Percentiles rank a stretch among this genome's conserved stretches.
These are phyloP conservation scores for Gillenia trifoliata DNA, from an alignment of 306 rosid species.

Conservation along the genomic window DNA sequence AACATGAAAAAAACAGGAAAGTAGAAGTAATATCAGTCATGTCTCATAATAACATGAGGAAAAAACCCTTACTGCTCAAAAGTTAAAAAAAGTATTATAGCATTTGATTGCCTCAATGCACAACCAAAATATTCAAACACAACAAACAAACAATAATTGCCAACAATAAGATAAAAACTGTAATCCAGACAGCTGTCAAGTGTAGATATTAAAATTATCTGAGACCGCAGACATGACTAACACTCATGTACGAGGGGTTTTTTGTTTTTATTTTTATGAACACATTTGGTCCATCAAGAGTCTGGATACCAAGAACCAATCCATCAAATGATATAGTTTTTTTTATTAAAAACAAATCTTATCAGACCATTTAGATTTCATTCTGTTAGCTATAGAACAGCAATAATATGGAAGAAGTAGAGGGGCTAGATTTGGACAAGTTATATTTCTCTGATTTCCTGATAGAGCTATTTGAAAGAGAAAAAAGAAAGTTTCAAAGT, in stretches of 20 bases:
- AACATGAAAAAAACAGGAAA: conserved; percentile 4
- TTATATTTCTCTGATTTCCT: neutral
- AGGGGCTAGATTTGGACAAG: neutral
- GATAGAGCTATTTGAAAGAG: neutral
- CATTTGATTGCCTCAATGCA: neutral
- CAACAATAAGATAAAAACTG: neutral
- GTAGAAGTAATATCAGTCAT: neutral
- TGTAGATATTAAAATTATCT: neutral
- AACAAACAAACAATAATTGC: neutral
- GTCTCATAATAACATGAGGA: neutral
- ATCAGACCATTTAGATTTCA: neutral
- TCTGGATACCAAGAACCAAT: neutral
- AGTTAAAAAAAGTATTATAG: neutral
- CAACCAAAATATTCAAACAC: neutral
- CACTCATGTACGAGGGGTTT: neutral
- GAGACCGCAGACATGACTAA: neutral
- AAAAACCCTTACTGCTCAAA: neutral
- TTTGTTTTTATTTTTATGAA: no score
- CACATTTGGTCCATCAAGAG: neutral
- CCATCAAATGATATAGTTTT: neutral
- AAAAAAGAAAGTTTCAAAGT: neutral
- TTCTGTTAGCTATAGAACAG: neutral
- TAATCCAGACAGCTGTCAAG: neutral
- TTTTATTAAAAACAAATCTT: neutral
- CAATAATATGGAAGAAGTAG: neutral